Percentiles rank a stretch among this genome's conserved stretches.
Conservation (phyloP, 2,329 filamentous ascomycete species). For the Tolypocladium endophyticum region DNA sequence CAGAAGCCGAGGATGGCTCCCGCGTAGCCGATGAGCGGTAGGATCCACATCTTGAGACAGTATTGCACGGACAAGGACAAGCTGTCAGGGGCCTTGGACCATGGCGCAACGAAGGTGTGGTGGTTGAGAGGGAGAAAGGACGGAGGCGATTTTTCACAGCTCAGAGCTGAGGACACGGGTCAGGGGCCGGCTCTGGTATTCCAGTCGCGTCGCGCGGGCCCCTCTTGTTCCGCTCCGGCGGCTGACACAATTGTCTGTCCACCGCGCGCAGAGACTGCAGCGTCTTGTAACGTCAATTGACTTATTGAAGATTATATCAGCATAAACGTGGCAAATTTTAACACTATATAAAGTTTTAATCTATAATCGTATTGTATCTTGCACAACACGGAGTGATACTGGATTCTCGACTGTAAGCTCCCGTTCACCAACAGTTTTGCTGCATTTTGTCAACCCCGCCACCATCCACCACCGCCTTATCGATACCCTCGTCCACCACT, state of each 20-base stretch:
- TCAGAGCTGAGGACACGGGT: background rate
- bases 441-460: background rate
- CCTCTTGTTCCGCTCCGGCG: slow-evolving; percentile 3
- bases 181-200: background rate
- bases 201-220: background rate
- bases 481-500: background rate
- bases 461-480: background rate
- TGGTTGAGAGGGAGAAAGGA: background rate
- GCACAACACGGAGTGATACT: too few species aligned
- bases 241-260: background rate
- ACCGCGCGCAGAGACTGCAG: too few species aligned
- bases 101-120: background rate
- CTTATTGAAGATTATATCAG: too few species aligned
- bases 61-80: slow-evolving; percentile 13
- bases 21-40: slow-evolving; percentile 82
- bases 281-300: too few species aligned
- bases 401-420: too few species aligned
- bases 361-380: too few species aligned
- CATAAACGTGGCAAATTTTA: too few species aligned
- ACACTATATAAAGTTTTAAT: too few species aligned
- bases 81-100: slow-evolving; percentile 2
- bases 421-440: background rate
- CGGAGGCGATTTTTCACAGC: background rate
- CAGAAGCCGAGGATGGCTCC: slow-evolving; percentile 82
- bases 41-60: slow-evolving; percentile 67